Conservation (phyloP, 805 yeast species). For the Blastobotrys terrestris region DNA sequence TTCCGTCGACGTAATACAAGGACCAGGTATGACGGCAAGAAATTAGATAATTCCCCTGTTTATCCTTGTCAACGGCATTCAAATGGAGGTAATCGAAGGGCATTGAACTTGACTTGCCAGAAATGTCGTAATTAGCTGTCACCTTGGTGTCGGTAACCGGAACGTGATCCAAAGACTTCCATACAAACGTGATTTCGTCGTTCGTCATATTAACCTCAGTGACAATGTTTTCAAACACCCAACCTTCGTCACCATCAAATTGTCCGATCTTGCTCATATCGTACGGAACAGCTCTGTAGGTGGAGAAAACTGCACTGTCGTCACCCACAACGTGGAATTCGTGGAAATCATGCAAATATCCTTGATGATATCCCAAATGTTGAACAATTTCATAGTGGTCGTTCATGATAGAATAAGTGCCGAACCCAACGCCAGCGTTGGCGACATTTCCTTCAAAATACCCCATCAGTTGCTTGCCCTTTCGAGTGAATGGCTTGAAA, state of each 20-base stretch:
- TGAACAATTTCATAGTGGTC: background rate
- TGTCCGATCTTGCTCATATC: slow-evolving; percentile 2
- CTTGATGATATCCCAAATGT: background rate
- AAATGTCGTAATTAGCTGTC: background rate
- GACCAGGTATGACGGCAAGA: slow-evolving; percentile 5
- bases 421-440: background rate
- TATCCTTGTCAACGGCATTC: slow-evolving; percentile 6
- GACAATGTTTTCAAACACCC: slow-evolving; percentile 5
- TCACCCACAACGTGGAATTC: slow-evolving; percentile 2
- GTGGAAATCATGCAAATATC: slow-evolving; percentile 6
- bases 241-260: slow-evolving; percentile 5
- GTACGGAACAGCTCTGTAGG: slow-evolving; percentile 3
- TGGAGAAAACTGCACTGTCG: slow-evolving; percentile 7
- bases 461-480: background rate
- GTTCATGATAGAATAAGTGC: slow-evolving; percentile 1
- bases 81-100: slow-evolving; percentile 9
- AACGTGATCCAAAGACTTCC: slow-evolving; percentile 8
- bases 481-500: background rate
- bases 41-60: slow-evolving; percentile 3
- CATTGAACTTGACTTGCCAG: background rate
- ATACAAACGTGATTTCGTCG: slow-evolving; percentile 4
- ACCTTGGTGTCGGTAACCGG: background rate
- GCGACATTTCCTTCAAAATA: slow-evolving; percentile 1
- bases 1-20: slow-evolving; percentile 5
- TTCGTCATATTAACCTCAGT: slow-evolving; percentile 6